Evolutionary conservation across 2,329 filamentous ascomycete genomes (phyloP).

Genomic region (Penicillium palitans): DNA sequence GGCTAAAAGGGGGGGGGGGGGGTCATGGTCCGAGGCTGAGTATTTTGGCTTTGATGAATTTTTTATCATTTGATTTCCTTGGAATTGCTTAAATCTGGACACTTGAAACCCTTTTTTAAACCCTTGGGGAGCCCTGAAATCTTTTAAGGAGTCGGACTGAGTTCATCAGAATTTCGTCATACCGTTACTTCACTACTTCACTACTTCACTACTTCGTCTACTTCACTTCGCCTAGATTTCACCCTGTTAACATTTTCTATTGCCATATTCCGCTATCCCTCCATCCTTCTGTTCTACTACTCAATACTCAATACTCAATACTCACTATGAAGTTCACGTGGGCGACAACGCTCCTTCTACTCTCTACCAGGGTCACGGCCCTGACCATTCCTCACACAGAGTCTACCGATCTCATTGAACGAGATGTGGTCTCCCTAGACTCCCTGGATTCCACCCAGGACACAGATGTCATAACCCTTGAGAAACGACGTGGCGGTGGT

Average conservation of each 20-base stretch:
- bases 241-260: not conserved
- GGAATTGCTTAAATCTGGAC: not conserved
- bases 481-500: conserved; percentile 54
- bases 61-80: not conserved
- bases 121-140: not conserved
- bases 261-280: too few species aligned
- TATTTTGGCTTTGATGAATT: not conserved
- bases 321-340: conserved; percentile 36
- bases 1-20: not conserved
- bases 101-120: too few species aligned
- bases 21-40: not conserved
- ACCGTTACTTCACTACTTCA: not conserved
- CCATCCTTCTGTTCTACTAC: not conserved
- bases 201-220: not conserved
- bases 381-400: conserved; percentile 25
- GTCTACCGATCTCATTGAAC: conserved; percentile 23
- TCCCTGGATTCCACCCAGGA: conserved; percentile 7
- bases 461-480: conserved; percentile 32
- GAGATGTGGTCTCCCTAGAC: conserved; percentile 11
- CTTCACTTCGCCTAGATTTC: not conserved
- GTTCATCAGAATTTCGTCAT: not conserved
- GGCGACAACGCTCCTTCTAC: conserved; percentile 29
- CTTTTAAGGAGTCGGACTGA: not conserved
- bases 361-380: conserved; percentile 32
- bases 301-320: not conserved